Evolutionary conservation across 176 grass and related monocot species (phyloP), one percentile per base, ranked within the genome.

Genomic region (Echinochloa phyllopogon): DNA sequence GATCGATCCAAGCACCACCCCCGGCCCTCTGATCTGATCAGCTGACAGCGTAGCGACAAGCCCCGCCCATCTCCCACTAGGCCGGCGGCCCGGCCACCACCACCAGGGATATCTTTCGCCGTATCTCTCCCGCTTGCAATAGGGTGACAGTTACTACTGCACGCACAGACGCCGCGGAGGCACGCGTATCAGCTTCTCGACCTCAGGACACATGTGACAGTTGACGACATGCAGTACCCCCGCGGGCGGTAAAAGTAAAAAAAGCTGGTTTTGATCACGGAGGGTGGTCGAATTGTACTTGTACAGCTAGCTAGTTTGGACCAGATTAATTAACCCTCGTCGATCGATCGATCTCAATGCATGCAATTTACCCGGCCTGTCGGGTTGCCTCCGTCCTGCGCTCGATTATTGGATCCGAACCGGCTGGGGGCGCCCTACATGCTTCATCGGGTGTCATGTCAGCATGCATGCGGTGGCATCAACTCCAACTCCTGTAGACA

Each of bases 41-140:
- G 75, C 67, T 86, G 43, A 72, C 84, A 80, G 57, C 76, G n/a
- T 37, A 36, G 63, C 23, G 84, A 80, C 84, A 86, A 85, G 24
- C 10, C 44, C 60, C 6, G 27, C 78, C 63, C 33, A 37, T 60
- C 57, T 25, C 23, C 57, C 57, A 60, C 57, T 60, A 25, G n/a
- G 56, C 56, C 21, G 56, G 51, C 51, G 5, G 51, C 16, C 51
- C 16, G 21, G 29, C 29, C 29, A 33, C 56, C 56, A 58, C 56
- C 20, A 11, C 57, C n/a, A 11, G 7, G 3, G 9, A 23, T 8
- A 59, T 60, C 9, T 45, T 45, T 50, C 10, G 4, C 59, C 72
- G 8, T 9, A 76, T 76, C 60, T 76, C 47, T 76, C 65, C 10
- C 47, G 6, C 57, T 25, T 5, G n/a, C 57, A 59, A 57, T n/a